Percentiles rank a stretch among this genome's conserved stretches.
Conservation (phyloP, 2,329 filamentous ascomycete genomes). For the Aspergillus calidoustus region DNA sequence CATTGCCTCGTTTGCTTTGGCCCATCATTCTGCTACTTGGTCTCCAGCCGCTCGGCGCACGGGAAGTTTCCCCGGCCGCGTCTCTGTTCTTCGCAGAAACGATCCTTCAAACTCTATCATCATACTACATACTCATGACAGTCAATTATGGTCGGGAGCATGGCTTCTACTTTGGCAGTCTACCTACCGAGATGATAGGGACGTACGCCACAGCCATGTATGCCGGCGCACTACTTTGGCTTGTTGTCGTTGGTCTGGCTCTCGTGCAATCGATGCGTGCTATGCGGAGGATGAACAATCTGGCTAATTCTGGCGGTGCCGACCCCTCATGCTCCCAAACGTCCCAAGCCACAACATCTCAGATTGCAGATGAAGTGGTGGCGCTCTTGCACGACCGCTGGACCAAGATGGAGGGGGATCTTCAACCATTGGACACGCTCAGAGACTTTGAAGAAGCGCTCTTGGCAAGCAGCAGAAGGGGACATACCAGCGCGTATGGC, state of each 20-base stretch:
- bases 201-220: not conserved
- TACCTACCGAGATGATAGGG: not conserved
- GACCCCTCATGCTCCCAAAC: not conserved
- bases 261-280: not conserved
- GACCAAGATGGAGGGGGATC: not conserved
- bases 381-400: not conserved
- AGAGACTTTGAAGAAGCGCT: not conserved
- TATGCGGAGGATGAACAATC: not conserved
- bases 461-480: not conserved
- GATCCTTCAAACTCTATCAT: slow-evolving; percentile 5
- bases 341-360: not conserved
- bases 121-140: slow-evolving; percentile 9
- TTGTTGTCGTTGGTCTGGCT: not conserved
- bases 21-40: not conserved
- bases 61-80: not conserved
- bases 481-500: not conserved
- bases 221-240: slow-evolving; percentile 9
- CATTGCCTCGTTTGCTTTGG: slow-evolving; percentile 5
- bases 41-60: not conserved
- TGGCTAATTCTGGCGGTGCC: not conserved
- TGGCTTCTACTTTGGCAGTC: slow-evolving; percentile 5
- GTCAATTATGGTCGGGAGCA: slow-evolving; percentile 12
- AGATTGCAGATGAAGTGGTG: not conserved
- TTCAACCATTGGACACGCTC: not conserved
- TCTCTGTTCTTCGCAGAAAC: slow-evolving; percentile 10